Base-by-base conservation (phyloP, 345 rosid genomes). In the Mercurialis annua region DNA sequence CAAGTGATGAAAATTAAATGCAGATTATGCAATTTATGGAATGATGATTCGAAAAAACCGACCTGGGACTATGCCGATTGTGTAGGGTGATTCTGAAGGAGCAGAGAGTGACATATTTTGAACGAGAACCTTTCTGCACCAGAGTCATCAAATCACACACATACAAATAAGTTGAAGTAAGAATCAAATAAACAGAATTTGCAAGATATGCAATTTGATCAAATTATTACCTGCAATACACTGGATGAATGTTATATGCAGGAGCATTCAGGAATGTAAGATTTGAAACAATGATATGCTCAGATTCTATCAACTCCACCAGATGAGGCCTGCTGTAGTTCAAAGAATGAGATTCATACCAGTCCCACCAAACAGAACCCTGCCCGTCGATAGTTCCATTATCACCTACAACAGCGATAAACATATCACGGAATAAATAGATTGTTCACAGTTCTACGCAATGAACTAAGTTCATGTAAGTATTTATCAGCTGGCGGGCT, bases 371-470 rank as follows among this genome's bases (percentile, higher is more conserved):
- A 23, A 82, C 78, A 0, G 85, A 82, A 66, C 98, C 98, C 62
- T 93, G 97, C 18, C 97, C 98, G 40, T 93, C 96, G 20, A 87
- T 81, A 44, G 96, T 87, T 59, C 98, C 97, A 52, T 90, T 86
- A 66, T 93, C 90, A 59, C 98, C 98, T 93, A 61, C 27, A 62
- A 18, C 33, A 70, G 23, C 27, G n/a, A 34, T 15, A 38, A 36
- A 64, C 47, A 38, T 27, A n/a, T 50, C 57, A 21, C 17, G n/a
- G 21, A 36, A 17, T 2, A 73, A 24, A 73, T 29, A 24, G 10
- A 4, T n/a, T n/a, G n/a, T n/a, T n/a, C n/a, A n/a, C n/a, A n/a
- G n/a, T n/a, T n/a, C n/a, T n/a, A n/a, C n/a, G n/a, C n/a, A n/a
- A n/a, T n/a, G n/a, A n/a, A 10, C 20, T 20, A 52, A 69, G 4